A percentile compares a stretch with the other conserved stretches of the same genome.
Evolutionary conservation across 768 basidiomycete genomes (phyloP).

Genomic region (Porphyrellus cyaneotinctus): DNA sequence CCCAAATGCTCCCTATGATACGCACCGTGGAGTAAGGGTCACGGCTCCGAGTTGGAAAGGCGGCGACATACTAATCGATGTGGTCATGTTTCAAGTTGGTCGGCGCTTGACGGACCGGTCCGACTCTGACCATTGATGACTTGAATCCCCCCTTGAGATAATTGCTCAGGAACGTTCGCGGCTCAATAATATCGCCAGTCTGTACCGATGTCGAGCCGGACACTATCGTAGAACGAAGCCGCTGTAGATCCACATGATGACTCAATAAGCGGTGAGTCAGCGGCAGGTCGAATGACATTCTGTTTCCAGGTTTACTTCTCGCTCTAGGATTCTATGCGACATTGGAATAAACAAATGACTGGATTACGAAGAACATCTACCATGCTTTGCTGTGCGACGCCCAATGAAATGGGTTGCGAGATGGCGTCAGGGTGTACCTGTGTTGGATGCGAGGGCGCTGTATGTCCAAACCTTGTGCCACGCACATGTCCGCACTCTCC

Average conservation of each 20-base stretch:
- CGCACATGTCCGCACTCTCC: neutral
- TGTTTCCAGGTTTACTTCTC: no score
- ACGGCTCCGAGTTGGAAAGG: neutral
- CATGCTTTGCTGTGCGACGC: neutral
- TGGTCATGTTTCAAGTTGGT: neutral
- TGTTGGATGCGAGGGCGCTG: neutral
- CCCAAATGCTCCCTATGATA: neutral
- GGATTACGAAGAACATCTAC: neutral
- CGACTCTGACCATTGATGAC: no score
- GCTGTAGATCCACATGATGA: neutral
- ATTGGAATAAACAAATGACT: neutral
- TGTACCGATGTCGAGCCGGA: constrained; percentile 2
- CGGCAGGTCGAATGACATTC: no score
- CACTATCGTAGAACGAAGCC: neutral
- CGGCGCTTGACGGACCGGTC: neutral
- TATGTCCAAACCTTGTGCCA: neutral
- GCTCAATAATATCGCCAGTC: neutral
- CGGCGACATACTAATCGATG: neutral
- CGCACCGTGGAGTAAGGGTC: neutral
- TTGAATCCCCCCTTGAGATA: neutral
- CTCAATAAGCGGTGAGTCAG: no score
- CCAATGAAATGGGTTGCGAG: neutral
- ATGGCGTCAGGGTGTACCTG: neutral
- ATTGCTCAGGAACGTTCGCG: neutral
- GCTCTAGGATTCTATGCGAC: neutral